phyloP scores from a whole-genome alignment of 2,329 filamentous ascomycete species.

The Monilinia fructigena region DNA sequence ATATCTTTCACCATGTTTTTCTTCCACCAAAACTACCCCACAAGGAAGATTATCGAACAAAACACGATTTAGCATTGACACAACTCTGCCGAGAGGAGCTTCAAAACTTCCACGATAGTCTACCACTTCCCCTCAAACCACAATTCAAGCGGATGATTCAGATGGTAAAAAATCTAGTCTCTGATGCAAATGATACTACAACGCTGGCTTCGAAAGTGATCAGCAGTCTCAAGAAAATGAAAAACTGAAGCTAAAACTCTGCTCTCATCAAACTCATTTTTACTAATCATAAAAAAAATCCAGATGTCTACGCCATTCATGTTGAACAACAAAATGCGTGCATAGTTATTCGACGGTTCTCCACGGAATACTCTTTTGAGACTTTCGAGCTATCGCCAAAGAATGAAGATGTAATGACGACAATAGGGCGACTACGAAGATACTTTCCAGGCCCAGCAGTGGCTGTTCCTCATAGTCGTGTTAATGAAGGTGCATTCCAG shows the following conservation, averaged over 20 bases:
- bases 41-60: constrained; percentile 33
- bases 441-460: constrained; percentile 46
- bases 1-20: constrained; percentile 49
- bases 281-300: neutral
- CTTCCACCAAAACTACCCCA: constrained; percentile 50
- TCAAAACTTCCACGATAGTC: neutral
- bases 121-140: neutral
- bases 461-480: neutral
- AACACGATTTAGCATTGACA: constrained; percentile 24
- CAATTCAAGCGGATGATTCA: constrained; percentile 8
- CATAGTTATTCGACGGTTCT: constrained; percentile 42
- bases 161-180: neutral
- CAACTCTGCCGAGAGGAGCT: constrained; percentile 17
- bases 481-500: constrained; percentile 27
- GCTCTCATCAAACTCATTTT: accelerated
- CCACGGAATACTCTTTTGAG: constrained; percentile 39
- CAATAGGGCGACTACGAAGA: constrained; percentile 44
- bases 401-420: constrained; percentile 42
- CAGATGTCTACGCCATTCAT: constrained; percentile 42
- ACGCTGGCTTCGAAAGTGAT: neutral
- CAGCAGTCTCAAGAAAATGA: neutral
- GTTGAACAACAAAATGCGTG: constrained; percentile 49
- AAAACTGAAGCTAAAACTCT: neutral
- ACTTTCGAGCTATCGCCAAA: constrained; percentile 49
- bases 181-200: neutral